Evolutionary conservation across 2,329 filamentous ascomycete genomes (phyloP), one percentile per base, ranked within the genome.

Genomic region (Grosmannia clavigera): DNA sequence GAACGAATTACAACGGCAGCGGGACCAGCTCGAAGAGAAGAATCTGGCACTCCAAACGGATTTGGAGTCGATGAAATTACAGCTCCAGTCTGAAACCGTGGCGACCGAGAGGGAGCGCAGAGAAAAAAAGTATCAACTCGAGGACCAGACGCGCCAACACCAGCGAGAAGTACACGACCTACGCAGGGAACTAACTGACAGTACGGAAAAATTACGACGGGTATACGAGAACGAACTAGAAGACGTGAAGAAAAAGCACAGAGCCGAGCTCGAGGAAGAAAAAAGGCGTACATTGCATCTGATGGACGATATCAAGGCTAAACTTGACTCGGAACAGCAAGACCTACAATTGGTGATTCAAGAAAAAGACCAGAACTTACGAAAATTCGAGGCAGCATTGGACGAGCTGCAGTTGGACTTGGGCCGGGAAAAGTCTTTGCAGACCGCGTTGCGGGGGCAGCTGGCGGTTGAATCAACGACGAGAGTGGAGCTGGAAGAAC

Each of bases 171-270:
- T 81, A 11, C 78, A 85, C 60, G 76, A 81, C 64, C 68, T 84
- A 57, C 73, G 77, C 61, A 74, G 76, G 61, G 74, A 81, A 58
- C 67, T 76, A 38, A 70, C 76, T 59, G 76, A 78, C 9, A 81
- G 88, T 60, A 70, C 82, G 38, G 81, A 86, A 27, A 75, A 78
- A 16, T 67, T 86, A 48, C 74, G 79, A 16, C 82, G 79, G 60
- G 77, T 81, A 54, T 85, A 92, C 64, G 79, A 83, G 62, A 84
- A 89, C 58, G 85, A 88, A 58, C 68, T 92, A 19, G 81, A 84
- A 6, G 80, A 83, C 5, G 66, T 90, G 40, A 81, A 83, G 66
- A 78, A 82, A 58, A 81, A 81, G 54, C 77, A 87, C 63, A 80
- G 84, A 48, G 76, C 77, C 25, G 83, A 89, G 66, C 69, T 90